Percentiles rank a stretch among this genome's conserved stretches.
Evolutionary conservation across 768 basidiomycete genomes (phyloP).

Genomic region (Phylloporus arenicola): DNA sequence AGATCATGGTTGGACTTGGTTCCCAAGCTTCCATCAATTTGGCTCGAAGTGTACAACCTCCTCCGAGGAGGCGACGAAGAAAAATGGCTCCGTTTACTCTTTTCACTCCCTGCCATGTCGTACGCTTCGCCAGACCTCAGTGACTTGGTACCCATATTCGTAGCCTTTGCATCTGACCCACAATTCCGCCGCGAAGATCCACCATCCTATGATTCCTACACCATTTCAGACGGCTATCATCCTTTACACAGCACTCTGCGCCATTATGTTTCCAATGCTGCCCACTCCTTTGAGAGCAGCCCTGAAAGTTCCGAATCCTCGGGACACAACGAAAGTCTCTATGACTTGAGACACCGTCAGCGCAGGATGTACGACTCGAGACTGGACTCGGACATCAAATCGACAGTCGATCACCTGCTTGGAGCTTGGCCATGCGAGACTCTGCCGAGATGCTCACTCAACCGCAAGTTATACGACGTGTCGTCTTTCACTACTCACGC

Average conservation of each 20-base stretch:
- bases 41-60: constrained; percentile 25
- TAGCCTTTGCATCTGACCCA: constrained; percentile 26
- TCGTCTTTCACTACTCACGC: background rate
- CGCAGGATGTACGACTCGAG: background rate
- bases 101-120: constrained; percentile 26
- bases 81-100: constrained; percentile 20
- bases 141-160: constrained; percentile 21
- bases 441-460: constrained; percentile 3
- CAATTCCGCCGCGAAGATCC: constrained; percentile 8
- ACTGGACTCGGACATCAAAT: background rate
- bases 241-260: background rate
- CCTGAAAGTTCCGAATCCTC: constrained; percentile 1
- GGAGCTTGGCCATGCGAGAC: constrained; percentile 16
- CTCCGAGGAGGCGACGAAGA: constrained; percentile 10
- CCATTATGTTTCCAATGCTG: background rate
- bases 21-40: constrained; percentile 14
- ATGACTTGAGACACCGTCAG: constrained; percentile 1
- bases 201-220: constrained; percentile 9
- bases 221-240: constrained; percentile 6
- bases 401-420: constrained; percentile 1
- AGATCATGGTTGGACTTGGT: constrained; percentile 23
- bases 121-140: constrained; percentile 16
- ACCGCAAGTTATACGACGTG: constrained; percentile 2
- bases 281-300: constrained; percentile 2
- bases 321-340: background rate